A percentile compares a stretch with the other conserved stretches of the same genome.
These are phyloP conservation scores for Tuber calosporum DNA, from an alignment of 495 filamentous ascomycete species.

Conservation along the genomic window DNA sequence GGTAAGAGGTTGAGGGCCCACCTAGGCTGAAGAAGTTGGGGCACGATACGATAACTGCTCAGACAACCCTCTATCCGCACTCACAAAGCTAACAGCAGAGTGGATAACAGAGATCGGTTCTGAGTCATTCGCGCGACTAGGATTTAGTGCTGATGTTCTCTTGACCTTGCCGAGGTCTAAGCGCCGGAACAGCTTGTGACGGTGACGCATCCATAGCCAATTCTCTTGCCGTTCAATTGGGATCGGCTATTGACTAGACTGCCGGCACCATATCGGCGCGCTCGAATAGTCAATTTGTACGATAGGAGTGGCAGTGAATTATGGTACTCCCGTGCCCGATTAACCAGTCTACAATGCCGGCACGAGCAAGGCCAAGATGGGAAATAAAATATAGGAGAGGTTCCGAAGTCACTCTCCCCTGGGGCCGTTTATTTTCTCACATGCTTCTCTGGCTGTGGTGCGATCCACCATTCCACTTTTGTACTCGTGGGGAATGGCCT, in stretches of 20 bases:
- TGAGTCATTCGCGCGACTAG: constrained; percentile 21
- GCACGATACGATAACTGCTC: constrained; percentile 5
- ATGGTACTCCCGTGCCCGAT: neutral
- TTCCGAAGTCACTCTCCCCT: neutral
- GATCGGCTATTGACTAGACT: constrained; percentile 19
- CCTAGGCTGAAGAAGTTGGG: neutral
- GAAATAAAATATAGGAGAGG: neutral
- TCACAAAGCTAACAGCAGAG: neutral
- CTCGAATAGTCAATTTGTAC: no score
- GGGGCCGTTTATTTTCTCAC: neutral
- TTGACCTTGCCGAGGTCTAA: constrained; percentile 29
- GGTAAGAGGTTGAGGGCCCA: neutral
- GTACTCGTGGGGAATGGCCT: neutral
- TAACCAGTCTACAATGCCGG: neutral
- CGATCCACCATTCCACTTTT: neutral
- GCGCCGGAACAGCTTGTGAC: constrained; percentile 15
- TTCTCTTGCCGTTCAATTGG: constrained; percentile 10
- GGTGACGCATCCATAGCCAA: constrained; percentile 23
- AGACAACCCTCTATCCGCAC: neutral
- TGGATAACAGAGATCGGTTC: neutral
- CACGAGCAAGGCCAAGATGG: neutral
- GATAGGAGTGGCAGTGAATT: neutral
- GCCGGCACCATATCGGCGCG: constrained; percentile 7
- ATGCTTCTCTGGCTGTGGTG: neutral
- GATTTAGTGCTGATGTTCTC: constrained; percentile 10